Base-by-base conservation (phyloP, 208 protist species). In the Trypanosoma rangeli region DNA sequence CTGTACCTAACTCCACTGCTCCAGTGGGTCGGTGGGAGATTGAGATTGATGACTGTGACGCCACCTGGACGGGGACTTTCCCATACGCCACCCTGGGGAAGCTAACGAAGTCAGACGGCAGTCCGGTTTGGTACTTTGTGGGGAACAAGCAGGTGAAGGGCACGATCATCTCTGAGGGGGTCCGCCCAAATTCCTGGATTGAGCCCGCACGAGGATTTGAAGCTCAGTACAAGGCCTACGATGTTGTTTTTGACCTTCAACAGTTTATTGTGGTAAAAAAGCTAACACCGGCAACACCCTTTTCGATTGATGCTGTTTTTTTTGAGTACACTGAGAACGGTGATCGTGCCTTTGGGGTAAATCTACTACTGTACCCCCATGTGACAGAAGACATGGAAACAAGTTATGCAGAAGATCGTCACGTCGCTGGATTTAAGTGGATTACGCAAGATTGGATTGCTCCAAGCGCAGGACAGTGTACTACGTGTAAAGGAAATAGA, bases 371-470 rank as follows among this genome's bases (percentile, higher is more conserved):
- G 22, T 85, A 92, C 79, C 86, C 89, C 10, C 82, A 70, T 52
- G 82, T 94, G 13, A 85, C 79, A 24, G 37, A 75, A 28, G 69
- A 64, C 22, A 90, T 87, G 82, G 68, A 73, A 44, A 78, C 70
- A 37, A 88, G 80, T 73, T 91, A 89, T 75, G 59, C 81, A 31
- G 70, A 72, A 55, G 86, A 94, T 69, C 83, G 84, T 55, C 89
- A 91, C 70, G 80, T 92, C 10, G 64, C 74, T 22, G 89, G 89
- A 57, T 94, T 91, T 80, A 88, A 90, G 70, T 94, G 89, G 86
- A 28, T 86, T 18, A 22, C 68, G 49, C 86, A 92, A 75, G 68
- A 79, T 15, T 94, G 89, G 86, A 55, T 62, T 52, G 70, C 82
- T 35, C 86, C 84, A 33, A 67, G 59, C 64, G 26, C 16, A 18